These are phyloP conservation scores for Chrysopogon serrulatus DNA, from an alignment of 176 grass and related monocot species.

Conservation along the genomic window DNA sequence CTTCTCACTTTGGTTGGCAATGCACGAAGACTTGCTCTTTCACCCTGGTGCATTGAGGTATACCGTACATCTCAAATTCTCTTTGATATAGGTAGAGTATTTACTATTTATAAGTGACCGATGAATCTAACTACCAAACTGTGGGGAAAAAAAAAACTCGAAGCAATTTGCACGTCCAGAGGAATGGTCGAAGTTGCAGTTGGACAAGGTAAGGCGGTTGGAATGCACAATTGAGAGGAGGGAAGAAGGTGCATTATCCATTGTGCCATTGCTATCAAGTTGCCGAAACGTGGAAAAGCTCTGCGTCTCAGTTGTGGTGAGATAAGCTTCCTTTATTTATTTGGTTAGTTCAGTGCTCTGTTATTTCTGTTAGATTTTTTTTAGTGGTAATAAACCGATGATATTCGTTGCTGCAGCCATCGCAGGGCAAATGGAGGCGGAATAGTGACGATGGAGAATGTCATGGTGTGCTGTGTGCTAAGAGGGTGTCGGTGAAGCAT, in stretches of 20 bases:
- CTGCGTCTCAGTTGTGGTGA: constrained; percentile 46
- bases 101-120: not conserved
- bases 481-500: constrained; percentile 13
- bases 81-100: constrained; percentile 3
- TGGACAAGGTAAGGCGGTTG: constrained; percentile 37
- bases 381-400: not conserved
- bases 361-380: not conserved
- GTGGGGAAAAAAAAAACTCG: not conserved
- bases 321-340: not conserved
- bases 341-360: not conserved
- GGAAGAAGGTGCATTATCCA: constrained; percentile 45
- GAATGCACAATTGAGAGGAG: constrained; percentile 36
- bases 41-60: constrained; percentile 72
- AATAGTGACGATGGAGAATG: constrained; percentile 9
- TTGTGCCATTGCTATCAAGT: constrained; percentile 40
- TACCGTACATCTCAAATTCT: not conserved
- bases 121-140: constrained; percentile 1
- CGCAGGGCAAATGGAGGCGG: constrained; percentile 32
- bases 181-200: constrained; percentile 18
- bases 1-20: constrained; percentile 42
- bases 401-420: constrained; percentile 26
- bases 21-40: constrained; percentile 33
- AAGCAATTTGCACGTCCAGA: constrained; percentile 38
- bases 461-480: constrained; percentile 1
- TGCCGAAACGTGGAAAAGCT: constrained; percentile 45